Evolutionary conservation across 345 rosid genomes (phyloP), one percentile per base, ranked within the genome.

Genomic region (Brassica nigra): DNA sequence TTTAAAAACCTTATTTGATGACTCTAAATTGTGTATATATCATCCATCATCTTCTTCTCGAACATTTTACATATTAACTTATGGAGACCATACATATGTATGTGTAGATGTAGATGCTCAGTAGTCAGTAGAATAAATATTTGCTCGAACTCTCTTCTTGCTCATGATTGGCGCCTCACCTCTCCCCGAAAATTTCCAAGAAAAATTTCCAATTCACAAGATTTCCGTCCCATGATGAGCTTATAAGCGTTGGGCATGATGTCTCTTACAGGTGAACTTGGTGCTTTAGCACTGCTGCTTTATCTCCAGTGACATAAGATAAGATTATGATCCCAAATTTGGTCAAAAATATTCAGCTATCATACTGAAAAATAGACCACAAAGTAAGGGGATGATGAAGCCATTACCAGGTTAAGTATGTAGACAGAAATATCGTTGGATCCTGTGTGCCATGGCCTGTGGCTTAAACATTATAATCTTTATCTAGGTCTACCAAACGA

Each of bases 191-290:
- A 91, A 90, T 49, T 86, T 97, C 97, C 97, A 91, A 80, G 18
- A 18, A 86, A 77, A 91, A 90, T 49, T 86, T 97, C 97, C 97
- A 91, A 80, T 85, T 91, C 55, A 90, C 90, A 10, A 92, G 77
- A 71, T 88, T 91, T 20, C 97, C 97, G 10, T 91, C 93, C 97
- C 97, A 95, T 15, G 99, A 95, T 23, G 97, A 92, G 89, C 97
- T 95, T 37, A 88, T 92, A 0, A 95, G 87, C 84, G 84, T 86
- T 3, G 97, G 99, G 72, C 88, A 85, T 31, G 70, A 97, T 91
- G 74, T 92, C 99, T 81, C 99, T 86, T 57, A 95, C 97, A 0
- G 95, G 88, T 34, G 92, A 86, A 63, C 67, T 84, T 91, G 97
- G 79, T 92, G 89, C 71, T 83, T 85, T 27, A 92, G 87, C 29